Base-by-base conservation (phyloP, 306 rosid species). In the Cyclanthera cordifolia region DNA sequence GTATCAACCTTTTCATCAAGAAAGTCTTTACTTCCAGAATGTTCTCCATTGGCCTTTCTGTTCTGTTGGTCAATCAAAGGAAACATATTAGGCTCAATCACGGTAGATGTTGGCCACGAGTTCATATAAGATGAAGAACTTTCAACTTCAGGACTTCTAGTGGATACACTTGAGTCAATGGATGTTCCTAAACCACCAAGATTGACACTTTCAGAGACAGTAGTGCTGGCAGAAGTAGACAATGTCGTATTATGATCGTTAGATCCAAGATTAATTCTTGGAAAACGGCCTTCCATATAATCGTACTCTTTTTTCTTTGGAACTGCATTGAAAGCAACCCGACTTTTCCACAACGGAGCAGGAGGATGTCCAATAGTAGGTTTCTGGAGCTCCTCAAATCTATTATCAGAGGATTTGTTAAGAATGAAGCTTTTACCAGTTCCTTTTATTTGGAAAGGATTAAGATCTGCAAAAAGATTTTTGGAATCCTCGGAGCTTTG, bases 401-500 rank as follows among this genome's bases (percentile, higher is more conserved):
- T 89, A 73, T 79, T 87, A 76, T 89, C 95, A 46, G 75, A 49
- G 30, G 94, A 72, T 72, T 79, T 86, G 75, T 86, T 82, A 73
- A 78, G 86, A 45, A 77, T 75, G 71, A 80, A 67, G 72, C 87
- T 70, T 82, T 86, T 93, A 70, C 91, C 89, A 46, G 87, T 86
- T 79, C 99, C 97, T 78, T 85, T 94, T 70, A 94, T 82, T 77
- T 74, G 93, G 81, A 94, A 90, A 17, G 97, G 96, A 68, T 90
- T 94, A 76, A 90, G 94, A 71, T 94, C 99, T 0, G 95, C 90
- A 80, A 94, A 94, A 64, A 90, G 96, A 75, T 70, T 80, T 59
- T 82, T 84, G 67, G 90, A 28, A 73, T 94, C 97, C 68, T 83
- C 91, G 7, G 80, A 70, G 71, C 79, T 85, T 67, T 90, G 94